These are phyloP conservation scores for Brettanomyces sp. DNA, from an alignment of 805 yeast genomes.

Conservation along the genomic window DNA sequence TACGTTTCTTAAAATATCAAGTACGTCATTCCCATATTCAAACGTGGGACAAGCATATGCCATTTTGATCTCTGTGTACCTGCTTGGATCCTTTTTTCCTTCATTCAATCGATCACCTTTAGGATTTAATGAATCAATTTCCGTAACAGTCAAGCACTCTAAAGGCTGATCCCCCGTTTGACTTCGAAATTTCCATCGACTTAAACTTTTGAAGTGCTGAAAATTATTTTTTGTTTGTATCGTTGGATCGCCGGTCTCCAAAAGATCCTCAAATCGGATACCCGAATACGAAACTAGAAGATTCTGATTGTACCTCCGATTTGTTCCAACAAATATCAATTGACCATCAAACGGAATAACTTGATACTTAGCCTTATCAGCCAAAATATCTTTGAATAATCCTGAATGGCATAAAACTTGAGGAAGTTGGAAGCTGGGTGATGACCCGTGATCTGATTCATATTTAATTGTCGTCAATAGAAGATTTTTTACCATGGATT, in stretches of 20 bases:
- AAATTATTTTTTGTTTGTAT: background rate
- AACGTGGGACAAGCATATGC: background rate
- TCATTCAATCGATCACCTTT: background rate
- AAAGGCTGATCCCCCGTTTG: background rate
- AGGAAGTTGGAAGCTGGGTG: background rate
- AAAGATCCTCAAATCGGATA: constrained; percentile 1
- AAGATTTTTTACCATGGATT: constrained; percentile 1
- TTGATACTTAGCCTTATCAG: background rate
- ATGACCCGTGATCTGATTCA: background rate
- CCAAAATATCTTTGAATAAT: background rate
- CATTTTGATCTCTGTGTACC: constrained; percentile 1
- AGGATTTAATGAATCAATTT: background rate
- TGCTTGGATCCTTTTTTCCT: background rate
- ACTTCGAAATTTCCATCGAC: background rate
- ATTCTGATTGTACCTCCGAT: background rate
- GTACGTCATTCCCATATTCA: background rate
- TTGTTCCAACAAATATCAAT: background rate
- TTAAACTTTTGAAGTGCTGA: constrained; percentile 1
- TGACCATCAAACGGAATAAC: constrained; percentile 1
- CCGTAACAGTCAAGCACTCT: background rate
- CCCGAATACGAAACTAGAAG: background rate
- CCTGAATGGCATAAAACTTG: constrained; percentile 1
- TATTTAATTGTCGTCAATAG: constrained; percentile 1
- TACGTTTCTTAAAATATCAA: background rate
- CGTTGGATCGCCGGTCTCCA: background rate